Evolutionary conservation across 768 basidiomycete genomes (phyloP), one percentile per base, ranked within the genome.

Genomic region (Pleurotus cornucopiae): DNA sequence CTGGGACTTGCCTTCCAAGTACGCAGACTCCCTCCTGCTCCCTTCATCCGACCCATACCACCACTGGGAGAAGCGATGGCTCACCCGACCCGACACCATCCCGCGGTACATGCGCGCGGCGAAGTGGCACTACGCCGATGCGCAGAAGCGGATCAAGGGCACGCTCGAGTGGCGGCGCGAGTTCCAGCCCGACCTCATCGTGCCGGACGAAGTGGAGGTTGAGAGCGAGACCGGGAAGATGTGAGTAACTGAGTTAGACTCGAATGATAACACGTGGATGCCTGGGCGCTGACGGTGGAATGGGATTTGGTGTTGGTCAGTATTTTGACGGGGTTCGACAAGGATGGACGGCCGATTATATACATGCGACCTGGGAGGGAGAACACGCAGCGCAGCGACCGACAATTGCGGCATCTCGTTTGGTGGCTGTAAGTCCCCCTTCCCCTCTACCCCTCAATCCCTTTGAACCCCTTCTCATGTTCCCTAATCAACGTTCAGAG

Each of bases 161-260:
- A 93, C 91, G 0, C 56, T 94, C 3, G 89, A 91, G 59, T 94
- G 93, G 93, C 77, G 92, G 57, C 74, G 92, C 45, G 89, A 92
- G 55, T 94, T 77, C 67, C 83, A 89, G 68, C 92, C 93, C 0
- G 92, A 95, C 52, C 72, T 94, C 18, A 93, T 94, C 57, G 75
- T 78, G 3, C 91, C 91, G 3, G 88, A 86, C 43, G 91, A 94
- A 61, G 84, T 89, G 60, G 83, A 81, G 62, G 79, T 88, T 34
- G 92, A 94, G 67, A 83, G 85, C 49, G 83, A 90, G 70, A 90
- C 89, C 0, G 92, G 91, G 13, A 95, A 95, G 71, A 93, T 95
- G 92, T 92, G 62, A 53, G 84, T 69, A 34, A 25, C 26, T 23
- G 21, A 23, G 21, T 2, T 23, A 23, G 23, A 5, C 23, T 23